Conservation (phyloP, 225 moss, liverwort and hornwort genomes). For the Thuidium tamariscinum region DNA sequence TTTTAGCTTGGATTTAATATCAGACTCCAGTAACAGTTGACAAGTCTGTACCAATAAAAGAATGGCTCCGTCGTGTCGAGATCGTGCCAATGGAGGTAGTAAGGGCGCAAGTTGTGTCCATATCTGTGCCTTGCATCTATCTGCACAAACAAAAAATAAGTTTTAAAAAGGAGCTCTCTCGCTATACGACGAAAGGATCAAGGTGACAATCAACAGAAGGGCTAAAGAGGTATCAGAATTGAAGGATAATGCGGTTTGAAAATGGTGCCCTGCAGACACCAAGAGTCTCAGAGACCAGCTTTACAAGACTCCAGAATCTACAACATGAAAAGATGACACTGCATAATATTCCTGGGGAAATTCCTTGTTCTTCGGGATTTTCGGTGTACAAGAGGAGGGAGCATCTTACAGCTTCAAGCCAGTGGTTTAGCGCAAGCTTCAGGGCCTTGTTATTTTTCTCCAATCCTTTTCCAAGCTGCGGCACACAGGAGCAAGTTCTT, state of each 20-base stretch:
- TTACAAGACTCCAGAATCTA: not conserved
- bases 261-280: not conserved
- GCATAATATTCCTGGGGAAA: not conserved
- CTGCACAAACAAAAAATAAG: conserved; percentile 12
- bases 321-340: not conserved
- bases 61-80: conserved; percentile 72
- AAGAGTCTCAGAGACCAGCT: not conserved
- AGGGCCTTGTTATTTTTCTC: conserved; percentile 65
- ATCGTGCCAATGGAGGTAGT: conserved; percentile 52
- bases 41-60: conserved; percentile 62
- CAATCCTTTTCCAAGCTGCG: conserved; percentile 82
- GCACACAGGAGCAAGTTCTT: not conserved
- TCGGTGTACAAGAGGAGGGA: not conserved
- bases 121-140: conserved; percentile 87
- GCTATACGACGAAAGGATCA: not conserved
- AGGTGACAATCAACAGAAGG: not conserved
- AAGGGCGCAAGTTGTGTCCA: conserved; percentile 80
- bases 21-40: not conserved
- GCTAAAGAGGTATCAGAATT: not conserved
- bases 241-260: not conserved
- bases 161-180: not conserved
- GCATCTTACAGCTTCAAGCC: conserved; percentile 90
- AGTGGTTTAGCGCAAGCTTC: conserved; percentile 70
- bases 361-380: not conserved
- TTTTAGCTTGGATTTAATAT: not conserved